Evolutionary conservation across 2,329 filamentous ascomycete species (phyloP).

Genomic region (Rasamsonia emersonii): DNA sequence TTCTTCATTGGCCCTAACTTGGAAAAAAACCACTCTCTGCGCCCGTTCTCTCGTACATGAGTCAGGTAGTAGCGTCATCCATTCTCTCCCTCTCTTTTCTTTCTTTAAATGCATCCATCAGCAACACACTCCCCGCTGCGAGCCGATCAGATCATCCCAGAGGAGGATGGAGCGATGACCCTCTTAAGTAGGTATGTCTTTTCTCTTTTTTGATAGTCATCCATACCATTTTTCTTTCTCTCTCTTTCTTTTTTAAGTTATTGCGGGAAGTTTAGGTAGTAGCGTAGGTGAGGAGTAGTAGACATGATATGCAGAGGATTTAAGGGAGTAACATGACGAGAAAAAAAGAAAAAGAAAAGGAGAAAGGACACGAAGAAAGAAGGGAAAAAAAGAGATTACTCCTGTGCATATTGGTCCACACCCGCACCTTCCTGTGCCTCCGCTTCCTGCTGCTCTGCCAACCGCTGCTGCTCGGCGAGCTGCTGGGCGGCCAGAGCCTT

Average conservation of each 20-base stretch:
- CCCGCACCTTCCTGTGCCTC: conserved; percentile 37
- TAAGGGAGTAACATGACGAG: conserved; percentile 8
- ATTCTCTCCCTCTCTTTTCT: no score
- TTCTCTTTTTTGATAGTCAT: conserved; percentile 7
- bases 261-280: conserved; percentile 1
- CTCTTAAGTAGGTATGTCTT: no score
- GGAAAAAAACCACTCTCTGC: no score
- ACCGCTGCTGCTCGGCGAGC: conserved; percentile 46
- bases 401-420: conserved; percentile 39
- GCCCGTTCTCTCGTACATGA: no score
- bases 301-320: conserved; percentile 9
- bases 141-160: no score
- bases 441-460: conserved; percentile 49
- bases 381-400: conserved; percentile 30
- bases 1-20: no score
- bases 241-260: conserved; percentile 5
- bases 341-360: conserved; percentile 4
- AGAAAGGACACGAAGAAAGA: conserved; percentile 16
- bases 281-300: conserved; percentile 1
- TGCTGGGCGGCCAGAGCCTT: conserved; percentile 65
- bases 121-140: no score
- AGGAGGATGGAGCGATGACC: no score
- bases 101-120: no score
- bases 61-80: no score
- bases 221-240: conserved; percentile 9